Evolutionary conservation across 2,329 filamentous ascomycete genomes (phyloP).

Genomic region (Neophaeococcomyces aloes): DNA sequence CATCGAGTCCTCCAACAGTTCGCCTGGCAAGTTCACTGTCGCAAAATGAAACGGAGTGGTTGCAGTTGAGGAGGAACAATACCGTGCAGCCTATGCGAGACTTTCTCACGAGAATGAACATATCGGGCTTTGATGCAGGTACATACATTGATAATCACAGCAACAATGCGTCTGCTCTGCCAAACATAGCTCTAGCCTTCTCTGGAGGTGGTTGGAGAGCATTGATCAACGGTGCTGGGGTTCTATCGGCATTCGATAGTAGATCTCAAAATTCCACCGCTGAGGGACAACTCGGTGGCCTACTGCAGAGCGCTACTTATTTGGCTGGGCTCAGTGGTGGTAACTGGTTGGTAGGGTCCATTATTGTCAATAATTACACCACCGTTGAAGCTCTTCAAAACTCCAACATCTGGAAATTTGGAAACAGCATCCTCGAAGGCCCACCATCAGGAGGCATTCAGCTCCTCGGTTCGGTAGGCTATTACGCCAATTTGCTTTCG

Average conservation of each 20-base stretch:
- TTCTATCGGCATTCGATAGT: slow-evolving; percentile 66
- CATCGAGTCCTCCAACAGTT: slow-evolving; percentile 56
- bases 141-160: slow-evolving; percentile 55
- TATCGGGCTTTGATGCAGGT: slow-evolving; percentile 66
- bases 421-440: slow-evolving; percentile 50
- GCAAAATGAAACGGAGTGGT: slow-evolving; percentile 61
- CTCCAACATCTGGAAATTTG: slow-evolving; percentile 50
- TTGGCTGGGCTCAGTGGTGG: slow-evolving; percentile 71
- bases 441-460: slow-evolving; percentile 43
- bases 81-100: slow-evolving; percentile 66
- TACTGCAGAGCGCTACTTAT: slow-evolving; percentile 74
- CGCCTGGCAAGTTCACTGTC: slow-evolving; percentile 56
- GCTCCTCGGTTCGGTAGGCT: slow-evolving; percentile 46
- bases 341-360: slow-evolving; percentile 72
- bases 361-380: slow-evolving; percentile 70
- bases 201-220: slow-evolving; percentile 82
- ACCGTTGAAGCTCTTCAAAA: slow-evolving; percentile 49
- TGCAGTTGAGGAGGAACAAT: slow-evolving; percentile 58
- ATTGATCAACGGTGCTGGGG: slow-evolving; percentile 73
- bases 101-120: slow-evolving; percentile 60
- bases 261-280: slow-evolving; percentile 54
- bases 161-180: slow-evolving; percentile 47
- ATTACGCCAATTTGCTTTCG: slow-evolving; percentile 51
- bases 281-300: slow-evolving; percentile 62
- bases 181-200: slow-evolving; percentile 64